Percentiles rank a stretch among this genome's conserved stretches.
phyloP scores from a whole-genome alignment of 2,329 filamentous ascomycete species.

The Xylaria multiplex region DNA sequence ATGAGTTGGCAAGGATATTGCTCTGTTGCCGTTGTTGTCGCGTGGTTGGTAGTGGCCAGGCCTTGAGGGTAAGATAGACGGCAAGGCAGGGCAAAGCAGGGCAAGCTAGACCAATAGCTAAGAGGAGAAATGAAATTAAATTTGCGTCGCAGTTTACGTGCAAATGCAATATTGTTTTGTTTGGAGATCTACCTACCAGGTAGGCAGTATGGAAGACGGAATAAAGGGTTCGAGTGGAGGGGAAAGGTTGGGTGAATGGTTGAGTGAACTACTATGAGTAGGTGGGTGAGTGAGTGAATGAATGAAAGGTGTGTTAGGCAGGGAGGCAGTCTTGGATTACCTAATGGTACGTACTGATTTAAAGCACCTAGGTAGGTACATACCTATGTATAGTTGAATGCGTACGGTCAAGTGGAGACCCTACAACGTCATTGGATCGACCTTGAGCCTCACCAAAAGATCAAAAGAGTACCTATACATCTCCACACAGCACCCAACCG shows the following conservation, averaged over 20 bases:
- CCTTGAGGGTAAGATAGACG: background rate
- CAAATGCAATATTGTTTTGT: background rate
- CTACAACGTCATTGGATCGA: conserved; percentile 30
- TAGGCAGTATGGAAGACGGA: background rate
- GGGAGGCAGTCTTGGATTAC: too few relatives aligned
- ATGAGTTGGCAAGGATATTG: background rate
- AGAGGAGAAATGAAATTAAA: background rate
- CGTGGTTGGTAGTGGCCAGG: background rate
- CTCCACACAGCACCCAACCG: conserved; percentile 18
- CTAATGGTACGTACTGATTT: too few relatives aligned
- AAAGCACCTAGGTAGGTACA: too few relatives aligned
- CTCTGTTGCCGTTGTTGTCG: background rate
- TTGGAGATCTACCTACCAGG: too few relatives aligned
- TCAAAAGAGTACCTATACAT: background rate
- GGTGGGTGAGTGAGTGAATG: background rate
- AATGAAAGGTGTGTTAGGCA: background rate
- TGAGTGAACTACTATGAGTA: background rate
- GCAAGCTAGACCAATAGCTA: conserved; percentile 1
- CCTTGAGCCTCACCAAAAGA: conserved; percentile 9
- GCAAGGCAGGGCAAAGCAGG: conserved; percentile 2
- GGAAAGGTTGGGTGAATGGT: background rate
- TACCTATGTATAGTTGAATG: too few relatives aligned
- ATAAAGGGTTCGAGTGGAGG: background rate
- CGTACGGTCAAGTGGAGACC: conserved; percentile 1
- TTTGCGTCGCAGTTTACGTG: background rate